Evolutionary conservation across 805 yeast species (phyloP).

Genomic region (Barnettozyma wickerhamii): DNA sequence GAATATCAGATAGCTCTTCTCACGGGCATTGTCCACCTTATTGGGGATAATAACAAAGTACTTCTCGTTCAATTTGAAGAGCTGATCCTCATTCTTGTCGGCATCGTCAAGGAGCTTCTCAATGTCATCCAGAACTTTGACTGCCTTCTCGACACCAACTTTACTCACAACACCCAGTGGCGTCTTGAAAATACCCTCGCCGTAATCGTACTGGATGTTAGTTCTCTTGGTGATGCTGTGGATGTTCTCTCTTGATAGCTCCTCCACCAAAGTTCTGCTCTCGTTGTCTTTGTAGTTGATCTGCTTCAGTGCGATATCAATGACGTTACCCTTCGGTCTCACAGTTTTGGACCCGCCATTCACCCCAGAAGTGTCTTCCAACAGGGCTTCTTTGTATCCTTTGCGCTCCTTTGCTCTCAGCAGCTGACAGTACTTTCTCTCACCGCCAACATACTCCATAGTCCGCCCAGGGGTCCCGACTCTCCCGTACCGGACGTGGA

Average conservation of each 20-base stretch:
- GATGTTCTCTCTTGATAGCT: slow-evolving; percentile 4
- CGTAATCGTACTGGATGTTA: slow-evolving; percentile 4
- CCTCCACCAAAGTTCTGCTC: slow-evolving; percentile 1
- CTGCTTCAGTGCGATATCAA: slow-evolving; percentile 7
- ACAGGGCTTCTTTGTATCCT: slow-evolving; percentile 6
- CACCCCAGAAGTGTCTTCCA: slow-evolving; percentile 2
- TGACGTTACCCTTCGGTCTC: slow-evolving; percentile 1
- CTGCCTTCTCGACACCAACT: slow-evolving; percentile 4
- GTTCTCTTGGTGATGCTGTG: slow-evolving; percentile 3
- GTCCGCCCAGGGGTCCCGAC: slow-evolving; percentile 6
- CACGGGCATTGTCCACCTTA: slow-evolving; percentile 4
- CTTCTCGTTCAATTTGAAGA: slow-evolving; percentile 2
- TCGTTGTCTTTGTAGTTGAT: slow-evolving; percentile 4
- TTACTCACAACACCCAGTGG: slow-evolving; percentile 5
- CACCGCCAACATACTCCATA: background rate
- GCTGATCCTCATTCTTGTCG: slow-evolving; percentile 1
- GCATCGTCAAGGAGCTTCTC: background rate
- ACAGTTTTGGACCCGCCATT: too few relatives aligned
- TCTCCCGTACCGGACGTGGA: slow-evolving; percentile 7
- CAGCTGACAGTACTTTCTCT: slow-evolving; percentile 2
- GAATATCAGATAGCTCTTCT: slow-evolving; percentile 3
- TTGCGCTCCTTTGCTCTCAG: slow-evolving; percentile 1
- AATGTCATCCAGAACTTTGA: slow-evolving; percentile 2
- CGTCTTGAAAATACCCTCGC: slow-evolving; percentile 2
- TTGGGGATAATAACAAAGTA: slow-evolving; percentile 7